Evolutionary conservation across 2,329 filamentous ascomycete species (phyloP), one percentile per base, ranked within the genome.

Genomic region (Dendrostoma leiphaemia): DNA sequence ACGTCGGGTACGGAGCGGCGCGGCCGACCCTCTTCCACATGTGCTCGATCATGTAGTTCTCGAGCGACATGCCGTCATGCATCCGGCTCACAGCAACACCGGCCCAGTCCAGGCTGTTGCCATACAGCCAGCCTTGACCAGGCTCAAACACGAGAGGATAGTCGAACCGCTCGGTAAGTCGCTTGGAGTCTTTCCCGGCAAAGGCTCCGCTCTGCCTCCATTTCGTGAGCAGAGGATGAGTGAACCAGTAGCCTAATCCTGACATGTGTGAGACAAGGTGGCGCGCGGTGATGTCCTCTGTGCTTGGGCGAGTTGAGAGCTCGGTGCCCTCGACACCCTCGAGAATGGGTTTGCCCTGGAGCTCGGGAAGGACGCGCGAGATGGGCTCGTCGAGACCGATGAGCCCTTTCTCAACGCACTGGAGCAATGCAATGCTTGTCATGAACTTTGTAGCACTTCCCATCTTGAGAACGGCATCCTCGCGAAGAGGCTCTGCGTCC

Each of bases 241-340:
- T 37, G 54, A 74, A 75, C 54, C 76, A 69, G 61, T 82, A 83
- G 3, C 63, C 62, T 0, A 71, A 58, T 3, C 81, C 81, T 1
- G 78, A 72, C 28, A 72, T 78, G 58, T 83, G 80, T 0, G 75
- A 73, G 17, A 84, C 71, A 1, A 84, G 69, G 64, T 77, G 75
- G 54, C 73, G 65, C 0, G 82, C 69, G 0, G 78, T 83, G 45
- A 84, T 75, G 5, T 71, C n/a, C 12, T 17, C 34, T 13, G 23
- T 7, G 48, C 26, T 41, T 10, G 24, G 48, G 19, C 35, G 24
- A 4, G 48, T 50, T 10, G 12, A 7, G 35, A 32, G 12, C n/a
- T 32, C 37, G 12, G n/a, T 12, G 12, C 26, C 37, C 17, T 43
- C 48, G 5, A 32, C 37, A 19, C 35, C 10, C 26, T 32, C 35